These are phyloP conservation scores for Aspergillus glaucus DNA, from an alignment of 2,329 filamentous ascomycete genomes.

Conservation along the genomic window DNA sequence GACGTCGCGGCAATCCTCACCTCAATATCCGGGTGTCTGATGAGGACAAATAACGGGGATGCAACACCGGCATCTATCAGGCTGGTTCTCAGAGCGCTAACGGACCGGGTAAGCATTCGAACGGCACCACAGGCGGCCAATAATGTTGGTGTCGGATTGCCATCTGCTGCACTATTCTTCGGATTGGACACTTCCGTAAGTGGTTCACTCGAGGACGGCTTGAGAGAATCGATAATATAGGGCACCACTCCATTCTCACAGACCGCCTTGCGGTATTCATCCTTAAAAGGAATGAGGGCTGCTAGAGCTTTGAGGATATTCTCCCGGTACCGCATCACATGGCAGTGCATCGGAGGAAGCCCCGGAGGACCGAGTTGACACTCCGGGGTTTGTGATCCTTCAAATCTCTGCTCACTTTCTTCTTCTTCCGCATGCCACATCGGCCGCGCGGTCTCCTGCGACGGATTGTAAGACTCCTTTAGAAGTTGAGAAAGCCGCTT, in stretches of 20 bases:
- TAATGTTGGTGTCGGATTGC: slow-evolving; percentile 72
- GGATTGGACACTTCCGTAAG: slow-evolving; percentile 21
- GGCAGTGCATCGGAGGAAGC: slow-evolving; percentile 54
- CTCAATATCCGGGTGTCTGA: slow-evolving; percentile 68
- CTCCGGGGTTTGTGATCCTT: slow-evolving; percentile 23
- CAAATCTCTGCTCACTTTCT: slow-evolving; percentile 13
- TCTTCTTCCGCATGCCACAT: slow-evolving; percentile 49
- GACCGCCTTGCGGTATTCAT: slow-evolving; percentile 75
- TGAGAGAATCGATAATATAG: slow-evolving; percentile 78
- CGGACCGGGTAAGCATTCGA: slow-evolving; percentile 74
- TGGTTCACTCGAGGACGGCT: slow-evolving; percentile 42
- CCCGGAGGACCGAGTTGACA: slow-evolving; percentile 56
- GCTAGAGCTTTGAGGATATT: slow-evolving; percentile 71
- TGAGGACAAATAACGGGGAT: slow-evolving; percentile 66
- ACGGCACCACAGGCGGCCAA: slow-evolving; percentile 79
- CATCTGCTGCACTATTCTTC: slow-evolving; percentile 49
- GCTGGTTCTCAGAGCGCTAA: slow-evolving; percentile 75
- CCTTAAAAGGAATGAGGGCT: slow-evolving; percentile 73
- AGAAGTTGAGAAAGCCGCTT: slow-evolving; percentile 57
- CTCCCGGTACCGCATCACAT: slow-evolving; percentile 71
- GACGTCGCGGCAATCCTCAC: slow-evolving; percentile 82
- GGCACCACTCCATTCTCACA: slow-evolving; percentile 74
- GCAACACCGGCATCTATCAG: slow-evolving; percentile 81
- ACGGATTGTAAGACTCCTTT: slow-evolving; percentile 60
- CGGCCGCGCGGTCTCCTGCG: slow-evolving; percentile 42